Percentiles rank a stretch among this genome's conserved stretches.
Conservation (phyloP, 176 grass and related monocot genomes). For the Carex scoparia region DNA sequence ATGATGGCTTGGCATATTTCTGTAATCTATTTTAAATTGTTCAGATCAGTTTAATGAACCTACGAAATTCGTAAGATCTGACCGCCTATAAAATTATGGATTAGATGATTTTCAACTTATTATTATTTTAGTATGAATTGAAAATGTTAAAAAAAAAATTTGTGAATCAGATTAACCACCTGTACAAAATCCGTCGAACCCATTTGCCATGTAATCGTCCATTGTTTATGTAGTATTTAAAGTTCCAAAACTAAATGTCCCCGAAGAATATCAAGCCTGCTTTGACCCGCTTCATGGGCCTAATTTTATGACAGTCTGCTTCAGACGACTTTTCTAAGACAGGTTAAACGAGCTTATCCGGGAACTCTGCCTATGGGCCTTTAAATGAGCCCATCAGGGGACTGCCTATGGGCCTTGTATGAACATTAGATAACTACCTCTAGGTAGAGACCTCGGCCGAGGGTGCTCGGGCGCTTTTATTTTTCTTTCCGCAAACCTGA, state of each 20-base stretch:
- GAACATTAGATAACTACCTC: background rate
- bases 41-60: background rate
- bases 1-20: background rate
- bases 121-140: background rate
- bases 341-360: background rate
- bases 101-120: background rate
- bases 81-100: background rate
- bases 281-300: background rate
- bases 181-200: too few relatives aligned
- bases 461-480: background rate
- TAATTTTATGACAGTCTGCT: background rate
- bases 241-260: too few relatives aligned
- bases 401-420: background rate
- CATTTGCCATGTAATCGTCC: too few relatives aligned
- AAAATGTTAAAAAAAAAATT: background rate
- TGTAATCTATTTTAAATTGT: background rate
- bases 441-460: background rate
- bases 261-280: background rate
- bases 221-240: too few relatives aligned
- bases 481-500: background rate
- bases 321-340: background rate
- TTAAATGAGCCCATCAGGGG: too few relatives aligned
- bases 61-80: background rate
- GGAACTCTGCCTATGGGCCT: too few relatives aligned
- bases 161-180: background rate